Conservation (phyloP, 768 basidiomycete species). For the Lepiota venenata region DNA sequence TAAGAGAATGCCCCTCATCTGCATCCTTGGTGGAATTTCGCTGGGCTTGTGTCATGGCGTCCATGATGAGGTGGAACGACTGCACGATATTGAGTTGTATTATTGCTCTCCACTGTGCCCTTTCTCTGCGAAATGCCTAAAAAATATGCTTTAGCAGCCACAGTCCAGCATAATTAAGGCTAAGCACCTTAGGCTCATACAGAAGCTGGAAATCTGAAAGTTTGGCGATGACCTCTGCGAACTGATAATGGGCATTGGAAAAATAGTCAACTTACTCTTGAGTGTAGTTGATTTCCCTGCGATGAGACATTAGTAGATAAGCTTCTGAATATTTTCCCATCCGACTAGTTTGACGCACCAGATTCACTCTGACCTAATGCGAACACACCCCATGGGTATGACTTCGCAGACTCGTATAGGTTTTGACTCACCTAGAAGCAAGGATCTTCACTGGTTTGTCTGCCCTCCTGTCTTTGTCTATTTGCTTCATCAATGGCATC, state of each 20-base stretch:
- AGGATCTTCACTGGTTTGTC: constrained; percentile 55
- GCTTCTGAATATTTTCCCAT: no score
- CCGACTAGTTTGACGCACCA: constrained; percentile 39
- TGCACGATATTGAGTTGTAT: constrained; percentile 72
- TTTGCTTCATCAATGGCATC: constrained; percentile 63
- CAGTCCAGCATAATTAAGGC: neutral
- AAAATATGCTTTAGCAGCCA: neutral
- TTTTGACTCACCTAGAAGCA: constrained; percentile 51
- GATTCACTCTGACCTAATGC: constrained; percentile 74
- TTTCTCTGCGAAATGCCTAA: constrained; percentile 55
- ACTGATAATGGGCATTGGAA: no score
- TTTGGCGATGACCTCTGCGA: no score
- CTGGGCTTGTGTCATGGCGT: constrained; percentile 43
- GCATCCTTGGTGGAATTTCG: constrained; percentile 18
- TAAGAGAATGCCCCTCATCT: constrained; percentile 10
- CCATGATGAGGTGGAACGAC: constrained; percentile 61
- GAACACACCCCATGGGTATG: neutral
- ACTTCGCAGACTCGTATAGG: neutral
- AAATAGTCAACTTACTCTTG: constrained; percentile 1
- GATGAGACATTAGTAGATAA: no score
- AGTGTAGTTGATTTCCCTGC: constrained; percentile 9
- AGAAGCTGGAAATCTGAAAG: constrained; percentile 58
- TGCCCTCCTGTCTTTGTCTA: constrained; percentile 45
- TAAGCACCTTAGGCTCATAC: constrained; percentile 49
- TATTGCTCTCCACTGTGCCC: constrained; percentile 62